A percentile compares a stretch with the other conserved stretches of the same genome.
Evolutionary conservation across 73 alveolate genomes (phyloP).

Genomic region (Paraurostyla sp.): DNA sequence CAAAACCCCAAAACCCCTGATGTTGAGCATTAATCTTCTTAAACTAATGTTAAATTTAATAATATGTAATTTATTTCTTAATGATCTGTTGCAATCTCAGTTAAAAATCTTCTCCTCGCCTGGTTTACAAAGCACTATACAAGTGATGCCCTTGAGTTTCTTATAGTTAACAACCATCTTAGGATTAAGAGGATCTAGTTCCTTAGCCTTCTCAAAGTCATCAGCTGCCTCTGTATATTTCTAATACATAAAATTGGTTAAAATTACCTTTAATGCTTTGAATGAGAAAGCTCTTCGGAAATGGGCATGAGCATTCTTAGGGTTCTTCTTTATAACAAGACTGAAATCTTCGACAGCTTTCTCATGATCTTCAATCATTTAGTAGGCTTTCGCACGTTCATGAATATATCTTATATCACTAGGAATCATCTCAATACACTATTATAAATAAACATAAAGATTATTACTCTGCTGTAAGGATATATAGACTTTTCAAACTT

Average conservation of each 20-base stretch:
- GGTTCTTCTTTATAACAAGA: slow-evolving; percentile 85
- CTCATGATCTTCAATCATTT: slow-evolving; percentile 87
- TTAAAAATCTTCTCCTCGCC: slow-evolving; percentile 85
- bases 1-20: slow-evolving; percentile 24
- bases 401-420: slow-evolving; percentile 85
- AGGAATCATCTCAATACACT: slow-evolving; percentile 74
- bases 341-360: slow-evolving; percentile 85
- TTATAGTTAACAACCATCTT: slow-evolving; percentile 86
- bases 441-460: background rate
- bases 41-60: background rate
- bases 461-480: slow-evolving; percentile 83
- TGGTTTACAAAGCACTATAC: slow-evolving; percentile 91
- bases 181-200: slow-evolving; percentile 86
- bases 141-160: slow-evolving; percentile 80
- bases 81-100: background rate
- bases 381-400: slow-evolving; percentile 93
- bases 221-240: slow-evolving; percentile 89
- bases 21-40: background rate
- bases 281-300: slow-evolving; percentile 92
- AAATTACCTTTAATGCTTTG: slow-evolving; percentile 75
- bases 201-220: slow-evolving; percentile 89
- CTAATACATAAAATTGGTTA: background rate
- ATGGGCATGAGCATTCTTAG: slow-evolving; percentile 92
- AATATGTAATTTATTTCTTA: background rate
- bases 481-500: slow-evolving; percentile 87